Percentiles rank a stretch among this genome's conserved stretches.
phyloP scores from a whole-genome alignment of 345 rosid species.

The Carallia pectinifolia region DNA sequence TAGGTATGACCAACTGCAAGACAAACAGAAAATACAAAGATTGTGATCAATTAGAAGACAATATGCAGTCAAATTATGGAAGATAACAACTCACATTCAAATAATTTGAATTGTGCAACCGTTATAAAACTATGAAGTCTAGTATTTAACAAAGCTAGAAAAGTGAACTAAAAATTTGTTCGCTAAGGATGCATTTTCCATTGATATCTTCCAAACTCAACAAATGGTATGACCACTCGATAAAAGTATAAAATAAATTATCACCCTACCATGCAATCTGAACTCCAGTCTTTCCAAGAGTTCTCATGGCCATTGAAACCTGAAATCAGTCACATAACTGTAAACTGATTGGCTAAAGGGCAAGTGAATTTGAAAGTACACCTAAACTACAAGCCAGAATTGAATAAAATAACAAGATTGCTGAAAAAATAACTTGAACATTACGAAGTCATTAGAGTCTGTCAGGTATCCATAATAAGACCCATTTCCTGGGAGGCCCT shows the following conservation, averaged over 20 bases:
- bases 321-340: conserved; percentile 27
- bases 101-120: too few relatives aligned
- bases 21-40: conserved; percentile 21
- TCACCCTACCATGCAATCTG: conserved; percentile 75
- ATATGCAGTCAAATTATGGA: background rate
- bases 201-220: too few relatives aligned
- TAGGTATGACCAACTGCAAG: conserved; percentile 89
- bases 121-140: too few relatives aligned
- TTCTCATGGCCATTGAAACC: conserved; percentile 96
- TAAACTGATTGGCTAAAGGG: background rate
- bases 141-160: too few relatives aligned
- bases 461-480: too few relatives aligned
- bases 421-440: background rate
- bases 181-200: too few relatives aligned
- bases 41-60: conserved; percentile 9
- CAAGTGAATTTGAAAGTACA: background rate
- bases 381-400: background rate
- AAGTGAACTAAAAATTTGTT: too few relatives aligned
- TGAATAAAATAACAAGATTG: background rate
- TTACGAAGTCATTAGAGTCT: background rate
- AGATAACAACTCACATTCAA: too few relatives aligned
- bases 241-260: background rate
- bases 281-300: conserved; percentile 80
- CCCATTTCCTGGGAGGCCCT: too few relatives aligned
- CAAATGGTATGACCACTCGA: background rate